Evolutionary conservation across 1,139 yeast species (phyloP).

Genomic region (Kodamaea arcana): DNA sequence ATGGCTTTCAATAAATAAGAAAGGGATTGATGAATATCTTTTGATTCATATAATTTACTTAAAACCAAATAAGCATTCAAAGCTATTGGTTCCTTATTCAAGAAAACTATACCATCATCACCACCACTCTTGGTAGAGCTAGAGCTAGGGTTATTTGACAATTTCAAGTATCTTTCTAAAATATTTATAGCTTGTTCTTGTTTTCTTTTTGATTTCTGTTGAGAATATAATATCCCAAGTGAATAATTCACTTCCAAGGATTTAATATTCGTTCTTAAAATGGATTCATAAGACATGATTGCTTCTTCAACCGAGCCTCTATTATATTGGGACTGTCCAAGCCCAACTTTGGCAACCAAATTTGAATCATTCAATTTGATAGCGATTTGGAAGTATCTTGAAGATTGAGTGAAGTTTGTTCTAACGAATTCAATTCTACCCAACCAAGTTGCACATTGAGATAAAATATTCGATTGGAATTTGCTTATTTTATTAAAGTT

Average conservation of each 20-base stretch:
- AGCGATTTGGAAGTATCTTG: conserved; percentile 71
- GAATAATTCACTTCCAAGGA: conserved; percentile 73
- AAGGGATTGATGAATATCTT: conserved; percentile 55
- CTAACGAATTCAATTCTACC: conserved; percentile 69
- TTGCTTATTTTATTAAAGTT: conserved; percentile 21
- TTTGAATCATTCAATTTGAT: conserved; percentile 58
- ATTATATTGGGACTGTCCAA: conserved; percentile 79
- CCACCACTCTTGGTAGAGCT: conserved; percentile 21
- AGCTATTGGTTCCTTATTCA: conserved; percentile 58
- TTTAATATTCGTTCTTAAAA: conserved; percentile 63
- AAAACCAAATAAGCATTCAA: conserved; percentile 67
- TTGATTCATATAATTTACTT: conserved; percentile 63
- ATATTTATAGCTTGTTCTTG: conserved; percentile 54
- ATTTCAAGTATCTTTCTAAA: conserved; percentile 68
- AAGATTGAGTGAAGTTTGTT: conserved; percentile 62
- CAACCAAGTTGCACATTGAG: conserved; percentile 85
- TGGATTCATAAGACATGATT: conserved; percentile 73
- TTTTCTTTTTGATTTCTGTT: conserved; percentile 32
- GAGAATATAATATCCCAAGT: conserved; percentile 69
- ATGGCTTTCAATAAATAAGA: conserved; percentile 55
- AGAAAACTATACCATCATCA: conserved; percentile 22
- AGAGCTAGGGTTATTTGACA: conserved; percentile 48
- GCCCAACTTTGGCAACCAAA: conserved; percentile 70
- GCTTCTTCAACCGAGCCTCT: conserved; percentile 81
- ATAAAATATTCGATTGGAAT: conserved; percentile 40